Evolutionary conservation across 805 yeast genomes (phyloP), one percentile per base, ranked within the genome.

Genomic region (Barnettozyma siamensis): DNA sequence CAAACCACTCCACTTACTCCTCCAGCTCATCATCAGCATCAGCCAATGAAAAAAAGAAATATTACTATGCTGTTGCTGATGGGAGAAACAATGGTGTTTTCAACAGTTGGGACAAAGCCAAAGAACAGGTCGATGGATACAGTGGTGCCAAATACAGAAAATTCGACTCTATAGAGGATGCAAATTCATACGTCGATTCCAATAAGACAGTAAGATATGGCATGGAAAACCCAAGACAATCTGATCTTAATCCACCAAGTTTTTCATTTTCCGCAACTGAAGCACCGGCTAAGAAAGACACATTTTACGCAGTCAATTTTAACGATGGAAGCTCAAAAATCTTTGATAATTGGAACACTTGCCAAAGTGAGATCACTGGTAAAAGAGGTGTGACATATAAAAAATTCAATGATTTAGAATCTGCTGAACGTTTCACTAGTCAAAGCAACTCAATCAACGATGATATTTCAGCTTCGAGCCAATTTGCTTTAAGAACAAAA

Each of bases 1-100:
- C 33, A 16, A 9, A 11, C 29, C 5, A 16, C 60, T 59, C 20
- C 3, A 16, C 32, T 1, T n/a, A n/a, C n/a, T 21, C 23, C 7
- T 16, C 28, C 10, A 16, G 37, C 36, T 20, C n/a, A 34, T 16
- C 24, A 16, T 4, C 38, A 28, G 12, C 38, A n/a, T 20, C 31
- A 21, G 16, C 33, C n/a, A 21, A 11, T 13, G 27, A 32, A 29
- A 33, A 38, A 24, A 43, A 37, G 16, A 17, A 12, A 8, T 16
- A 27, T 8, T 73, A 50, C 48, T 80, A 80, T 46, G 85, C 83
- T 0, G 85, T 80, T 1, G 65, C 62, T 10, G 62, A 60, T 7
- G 86, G 87, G 2, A 62, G 75, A 13, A 42, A 42, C 1, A 53
- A 62, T 2, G 95, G 95, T 1, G 64, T 87, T 1, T 87, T 63